Base-by-base conservation (phyloP, 2,329 filamentous ascomycete species). In the Arthrobotrys iridis region DNA sequence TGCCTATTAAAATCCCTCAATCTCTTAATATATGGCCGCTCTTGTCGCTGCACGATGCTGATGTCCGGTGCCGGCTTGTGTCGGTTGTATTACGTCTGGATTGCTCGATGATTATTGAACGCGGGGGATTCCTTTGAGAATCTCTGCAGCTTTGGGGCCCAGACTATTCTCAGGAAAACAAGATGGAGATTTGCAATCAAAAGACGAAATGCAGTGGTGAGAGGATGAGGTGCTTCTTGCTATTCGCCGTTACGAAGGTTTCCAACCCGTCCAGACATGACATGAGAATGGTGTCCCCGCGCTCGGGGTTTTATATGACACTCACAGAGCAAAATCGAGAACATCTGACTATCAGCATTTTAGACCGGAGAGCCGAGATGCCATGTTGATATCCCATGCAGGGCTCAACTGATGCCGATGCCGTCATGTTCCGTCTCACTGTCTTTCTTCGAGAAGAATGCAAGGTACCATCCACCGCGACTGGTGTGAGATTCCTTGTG, bases 1-100 rank as follows among this genome's bases (percentile, higher is more conserved):
- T 13, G 30, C 63, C 63, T 62, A 68, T 75, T 75, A 75, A 75
- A 75, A 75, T 75, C 64, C 71, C 71, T 75, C 71, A 75, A 15
- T 43, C 30, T 55, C n/a, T 37, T 55, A 37, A 37, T 55, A 55
- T 55, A 59, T n/a, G 18, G 20, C 11, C 5, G 30, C 52, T 43
- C 24, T 43, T 41, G 7, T 41, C 20, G 20, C 55, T 43, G 52
- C 20, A 37, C 28, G 33, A 30, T 30, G 15, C 37, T 59, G 55
- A 20, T 43, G 55, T 59, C 33, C 33, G 55, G 55, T 59, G 40
- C 45, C 65, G 65, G 65, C 65, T 70, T 70, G 55, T 70, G 33
- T 70, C 65, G 63, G 63, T 67, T 50, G 45, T 33, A 37, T 48
- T 48, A 40, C 37, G 22, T 66, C 43, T 37, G 8, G 45, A 28